A percentile compares a stretch with the other conserved stretches of the same genome.
These are phyloP conservation scores for Phlebiopsis gigantea DNA, from an alignment of 768 basidiomycete species.

Conservation along the genomic window DNA sequence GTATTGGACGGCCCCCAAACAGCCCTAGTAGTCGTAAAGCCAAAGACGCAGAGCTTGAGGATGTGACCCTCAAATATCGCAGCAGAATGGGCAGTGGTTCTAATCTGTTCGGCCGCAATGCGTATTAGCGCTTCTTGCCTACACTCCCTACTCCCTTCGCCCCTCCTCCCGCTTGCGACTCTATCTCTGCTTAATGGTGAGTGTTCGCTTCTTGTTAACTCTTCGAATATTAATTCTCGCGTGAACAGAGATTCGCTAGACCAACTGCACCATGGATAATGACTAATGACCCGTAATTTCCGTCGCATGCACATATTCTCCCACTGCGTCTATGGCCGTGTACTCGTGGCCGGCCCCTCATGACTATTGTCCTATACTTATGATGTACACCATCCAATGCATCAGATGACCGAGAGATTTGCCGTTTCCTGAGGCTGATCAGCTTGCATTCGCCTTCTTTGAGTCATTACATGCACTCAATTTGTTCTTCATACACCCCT, in stretches of 20 bases:
- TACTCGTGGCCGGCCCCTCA: slow-evolving; percentile 16
- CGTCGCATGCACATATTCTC: slow-evolving; percentile 11
- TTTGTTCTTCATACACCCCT: neutral
- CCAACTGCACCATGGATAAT: slow-evolving; percentile 14
- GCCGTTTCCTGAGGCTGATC: no score
- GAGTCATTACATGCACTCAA: slow-evolving; percentile 1
- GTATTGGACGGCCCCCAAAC: slow-evolving; percentile 25
- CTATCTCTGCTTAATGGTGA: neutral
- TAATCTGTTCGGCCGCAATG: slow-evolving; percentile 7
- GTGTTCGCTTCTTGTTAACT: no score
- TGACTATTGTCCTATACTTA: slow-evolving; percentile 12
- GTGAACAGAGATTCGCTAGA: slow-evolving; percentile 1
- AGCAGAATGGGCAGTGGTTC: slow-evolving; percentile 12
- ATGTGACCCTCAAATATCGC: slow-evolving; percentile 21
- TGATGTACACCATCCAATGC: neutral
- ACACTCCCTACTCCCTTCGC: neutral
- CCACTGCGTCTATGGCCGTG: slow-evolving; percentile 6
- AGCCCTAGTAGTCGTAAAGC: slow-evolving; percentile 19
- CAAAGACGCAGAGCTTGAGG: slow-evolving; percentile 4
- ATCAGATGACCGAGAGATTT: neutral
- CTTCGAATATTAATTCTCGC: neutral
- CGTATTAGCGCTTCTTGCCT: neutral
- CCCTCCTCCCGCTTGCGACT: neutral
- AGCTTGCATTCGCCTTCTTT: no score
- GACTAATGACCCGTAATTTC: slow-evolving; percentile 20